These are phyloP conservation scores for Pichia sp. DNA, from an alignment of 1,139 yeast species.

Conservation along the genomic window DNA sequence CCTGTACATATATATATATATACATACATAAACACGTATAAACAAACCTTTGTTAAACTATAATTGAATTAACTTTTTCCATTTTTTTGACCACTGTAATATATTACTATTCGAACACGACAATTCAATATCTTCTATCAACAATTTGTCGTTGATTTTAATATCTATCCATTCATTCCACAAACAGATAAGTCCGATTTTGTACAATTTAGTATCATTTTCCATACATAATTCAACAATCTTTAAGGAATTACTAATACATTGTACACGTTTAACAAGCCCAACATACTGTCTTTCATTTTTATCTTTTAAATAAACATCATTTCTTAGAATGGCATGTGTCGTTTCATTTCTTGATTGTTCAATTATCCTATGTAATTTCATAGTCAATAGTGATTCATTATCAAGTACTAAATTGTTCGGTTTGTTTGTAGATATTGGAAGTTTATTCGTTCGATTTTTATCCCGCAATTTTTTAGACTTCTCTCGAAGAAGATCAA, in stretches of 20 bases:
- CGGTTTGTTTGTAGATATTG: slow-evolving; percentile 1
- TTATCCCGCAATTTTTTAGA: slow-evolving; percentile 1
- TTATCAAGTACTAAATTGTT: neutral
- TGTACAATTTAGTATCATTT: neutral
- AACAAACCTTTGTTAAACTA: neutral
- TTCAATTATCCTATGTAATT: slow-evolving; percentile 3
- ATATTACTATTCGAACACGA: slow-evolving; percentile 1
- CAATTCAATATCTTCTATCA: slow-evolving; percentile 18
- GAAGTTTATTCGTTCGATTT: neutral
- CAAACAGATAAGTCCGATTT: slow-evolving; percentile 20
- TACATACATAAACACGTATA: neutral
- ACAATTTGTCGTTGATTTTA: slow-evolving; percentile 16
- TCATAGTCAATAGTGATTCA: neutral
- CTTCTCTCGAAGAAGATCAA: slow-evolving; percentile 4
- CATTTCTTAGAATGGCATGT: slow-evolving; percentile 11
- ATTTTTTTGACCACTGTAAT: slow-evolving; percentile 23
- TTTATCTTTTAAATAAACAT: neutral
- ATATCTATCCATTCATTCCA: slow-evolving; percentile 18
- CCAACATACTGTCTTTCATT: neutral
- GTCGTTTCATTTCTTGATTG: slow-evolving; percentile 6
- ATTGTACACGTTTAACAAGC: slow-evolving; percentile 4
- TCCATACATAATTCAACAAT: slow-evolving; percentile 3
- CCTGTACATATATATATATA: slow-evolving; percentile 6
- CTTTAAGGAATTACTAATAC: slow-evolving; percentile 10
- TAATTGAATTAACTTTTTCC: slow-evolving; percentile 22